Evolutionary conservation across 768 basidiomycete species (phyloP).

Genomic region (Podaxis sp.): DNA sequence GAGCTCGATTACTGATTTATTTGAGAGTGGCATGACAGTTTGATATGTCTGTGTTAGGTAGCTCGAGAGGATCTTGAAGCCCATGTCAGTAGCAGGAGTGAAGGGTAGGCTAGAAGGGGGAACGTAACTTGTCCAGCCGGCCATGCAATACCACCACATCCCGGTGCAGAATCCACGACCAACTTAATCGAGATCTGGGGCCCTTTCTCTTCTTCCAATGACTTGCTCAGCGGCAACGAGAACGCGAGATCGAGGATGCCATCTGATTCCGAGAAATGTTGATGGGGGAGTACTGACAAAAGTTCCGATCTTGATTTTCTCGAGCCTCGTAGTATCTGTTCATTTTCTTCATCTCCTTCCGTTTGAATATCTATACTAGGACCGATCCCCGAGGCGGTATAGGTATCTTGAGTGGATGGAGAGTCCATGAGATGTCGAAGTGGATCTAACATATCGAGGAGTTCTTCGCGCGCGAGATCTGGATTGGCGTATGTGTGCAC

Average conservation of each 20-base stretch:
- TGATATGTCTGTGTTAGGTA: conserved; percentile 59
- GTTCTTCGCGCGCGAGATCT: conserved; percentile 50
- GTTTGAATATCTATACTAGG: not conserved
- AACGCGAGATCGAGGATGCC: conserved; percentile 49
- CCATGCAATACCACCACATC: conserved; percentile 93
- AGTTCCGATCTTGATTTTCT: conserved; percentile 29
- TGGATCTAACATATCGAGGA: conserved; percentile 55
- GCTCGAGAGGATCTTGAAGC: conserved; percentile 68
- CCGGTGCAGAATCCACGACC: conserved; percentile 76
- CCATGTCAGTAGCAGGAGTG: conserved; percentile 14
- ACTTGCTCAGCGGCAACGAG: conserved; percentile 15
- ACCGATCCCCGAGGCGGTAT: not conserved
- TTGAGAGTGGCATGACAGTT: conserved; percentile 46
- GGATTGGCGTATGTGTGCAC: conserved; percentile 7
- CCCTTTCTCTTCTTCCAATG: not conserved
- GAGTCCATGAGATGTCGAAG: conserved; percentile 56
- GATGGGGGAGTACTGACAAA: conserved; percentile 48
- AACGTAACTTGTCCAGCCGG: conserved; percentile 80
- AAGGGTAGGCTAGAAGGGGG: conserved; percentile 8
- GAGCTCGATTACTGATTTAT: conserved; percentile 72
- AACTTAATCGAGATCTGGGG: conserved; percentile 42
- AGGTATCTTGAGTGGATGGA: not conserved
- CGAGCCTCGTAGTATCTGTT: conserved; percentile 19
- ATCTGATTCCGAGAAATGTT: conserved; percentile 47
- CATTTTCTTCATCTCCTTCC: conserved; percentile 16